Percentiles rank a stretch among this genome's conserved stretches.
Conservation (phyloP, 2,329 filamentous ascomycete species). For the Drechslerella dactyloides region DNA sequence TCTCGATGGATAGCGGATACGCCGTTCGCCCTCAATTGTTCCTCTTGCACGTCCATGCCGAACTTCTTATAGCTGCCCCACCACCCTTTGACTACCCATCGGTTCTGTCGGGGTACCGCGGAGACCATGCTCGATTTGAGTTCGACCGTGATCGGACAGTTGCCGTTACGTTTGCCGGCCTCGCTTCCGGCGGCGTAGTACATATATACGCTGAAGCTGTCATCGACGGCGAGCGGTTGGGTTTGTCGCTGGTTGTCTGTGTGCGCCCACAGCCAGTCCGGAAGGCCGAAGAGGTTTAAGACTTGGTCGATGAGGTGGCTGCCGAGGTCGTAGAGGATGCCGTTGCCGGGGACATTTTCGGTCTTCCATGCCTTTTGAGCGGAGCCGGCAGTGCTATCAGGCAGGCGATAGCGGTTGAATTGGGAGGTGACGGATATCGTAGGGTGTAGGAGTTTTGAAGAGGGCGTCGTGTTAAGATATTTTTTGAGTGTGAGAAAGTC, state of each 20-base stretch:
- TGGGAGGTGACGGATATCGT: conserved; percentile 53
- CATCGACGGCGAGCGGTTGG: conserved; percentile 54
- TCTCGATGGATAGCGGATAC: conserved; percentile 11
- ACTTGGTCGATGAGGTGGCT: conserved; percentile 59
- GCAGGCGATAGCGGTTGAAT: conserved; percentile 54
- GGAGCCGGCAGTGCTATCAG: conserved; percentile 20
- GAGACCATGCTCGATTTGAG: conserved; percentile 57
- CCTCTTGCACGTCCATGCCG: conserved; percentile 45
- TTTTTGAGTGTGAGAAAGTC: conserved; percentile 58
- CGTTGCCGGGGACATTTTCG: conserved; percentile 52
- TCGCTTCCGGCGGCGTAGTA: conserved; percentile 55
- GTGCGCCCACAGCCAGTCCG: conserved; percentile 56
- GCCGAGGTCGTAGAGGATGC: conserved; percentile 58
- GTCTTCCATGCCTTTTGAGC: conserved; percentile 52
- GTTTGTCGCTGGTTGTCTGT: conserved; percentile 55
- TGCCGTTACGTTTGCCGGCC: conserved; percentile 38
- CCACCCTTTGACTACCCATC: conserved; percentile 57
- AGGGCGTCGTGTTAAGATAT: conserved; percentile 45
- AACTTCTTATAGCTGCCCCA: conserved; percentile 59
- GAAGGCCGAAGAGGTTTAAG: conserved; percentile 57
- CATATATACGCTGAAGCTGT: conserved; percentile 58
- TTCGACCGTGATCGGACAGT: conserved; percentile 56
- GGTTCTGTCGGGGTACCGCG: conserved; percentile 55
- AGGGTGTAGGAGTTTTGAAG: conserved; percentile 46
- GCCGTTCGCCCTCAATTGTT: conserved; percentile 21